Conservation (phyloP, 2,329 filamentous ascomycete species). For the Sporothrix schenckii region DNA sequence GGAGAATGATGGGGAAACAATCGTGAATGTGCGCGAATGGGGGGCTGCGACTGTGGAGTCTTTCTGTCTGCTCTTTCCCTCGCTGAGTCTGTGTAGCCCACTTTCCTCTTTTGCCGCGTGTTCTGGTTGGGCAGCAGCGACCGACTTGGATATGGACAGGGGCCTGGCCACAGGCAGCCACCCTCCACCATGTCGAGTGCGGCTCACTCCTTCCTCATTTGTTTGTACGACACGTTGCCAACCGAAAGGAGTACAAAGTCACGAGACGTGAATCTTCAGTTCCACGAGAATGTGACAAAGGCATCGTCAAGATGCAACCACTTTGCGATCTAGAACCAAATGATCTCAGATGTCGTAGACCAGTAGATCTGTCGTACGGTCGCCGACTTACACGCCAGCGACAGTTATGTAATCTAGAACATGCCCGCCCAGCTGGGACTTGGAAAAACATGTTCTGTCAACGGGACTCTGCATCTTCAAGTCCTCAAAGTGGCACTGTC, state of each 20-base stretch:
- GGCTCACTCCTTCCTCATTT: constrained; percentile 14
- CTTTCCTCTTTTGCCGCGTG: constrained; percentile 4
- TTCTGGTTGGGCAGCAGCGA: constrained; percentile 28
- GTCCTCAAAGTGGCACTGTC: background rate
- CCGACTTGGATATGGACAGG: background rate
- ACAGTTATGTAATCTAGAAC: constrained; percentile 20
- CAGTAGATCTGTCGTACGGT: background rate
- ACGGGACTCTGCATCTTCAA: background rate
- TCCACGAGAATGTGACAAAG: background rate
- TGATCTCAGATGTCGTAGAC: background rate
- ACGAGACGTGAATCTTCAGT: background rate
- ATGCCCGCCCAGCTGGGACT: background rate
- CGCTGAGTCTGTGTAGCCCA: background rate
- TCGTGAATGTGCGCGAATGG: constrained; percentile 16
- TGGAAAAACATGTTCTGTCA: background rate
- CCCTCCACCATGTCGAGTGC: background rate
- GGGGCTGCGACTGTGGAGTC: constrained; percentile 4
- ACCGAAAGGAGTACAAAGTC: background rate
- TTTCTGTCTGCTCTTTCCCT: constrained; percentile 1
- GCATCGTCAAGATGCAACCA: constrained; percentile 1
- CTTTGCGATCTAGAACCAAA: background rate
- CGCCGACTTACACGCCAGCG: constrained; percentile 5
- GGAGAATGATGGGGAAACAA: background rate
- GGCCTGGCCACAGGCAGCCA: constrained; percentile 5
- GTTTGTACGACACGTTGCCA: background rate